Base-by-base conservation (phyloP, 164 flowering plant species). In the Warburgia ugandensis region DNA sequence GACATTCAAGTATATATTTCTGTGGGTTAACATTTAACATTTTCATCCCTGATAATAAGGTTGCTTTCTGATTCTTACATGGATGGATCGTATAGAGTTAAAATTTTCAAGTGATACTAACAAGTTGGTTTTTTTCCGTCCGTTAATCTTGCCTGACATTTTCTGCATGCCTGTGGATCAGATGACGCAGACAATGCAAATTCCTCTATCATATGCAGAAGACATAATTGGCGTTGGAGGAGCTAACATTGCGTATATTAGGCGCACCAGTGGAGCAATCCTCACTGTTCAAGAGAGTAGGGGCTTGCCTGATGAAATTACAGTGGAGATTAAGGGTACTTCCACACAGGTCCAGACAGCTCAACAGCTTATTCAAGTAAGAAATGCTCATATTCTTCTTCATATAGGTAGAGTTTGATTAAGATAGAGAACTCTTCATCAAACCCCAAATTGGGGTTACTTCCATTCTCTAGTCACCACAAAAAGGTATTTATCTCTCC, bases 221-320 rank as follows among this genome's bases (percentile, higher is more conserved):
- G 92, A 82, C 55, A 88, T 92, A 20, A 89, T 92, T 68, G 97
- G 99, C n/a, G 58, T 78, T 63, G 79, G 73, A 39, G 99, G 99
- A 20, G 59, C 79, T 47, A 92, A 86, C 61, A 92, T 92, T 63
- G 94, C 74, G 6, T 79, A 76, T 54, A 82, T 92, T 44, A 91
- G 99, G 14, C 85, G 83, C 10, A 73, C 79, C 2, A 88, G 97
- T 66, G 92, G 97, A 43, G 97, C 99, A 16, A 70, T 79, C 31
- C 70, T 92, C 21, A 82, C 89, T 3, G 81, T 92, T 39, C 84
- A 92, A 62, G 97, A 92, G 69, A 82, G 85, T 50, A 64, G 77
- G 58, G 94, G 86, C 33, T 48, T 75, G 29, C 83, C 82, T 12
- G 97, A 88, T 68, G 97, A 92, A 60, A 86, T 92, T 54, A 82